These are phyloP conservation scores for Zychaea mexicana DNA, from an alignment of 371 early-diverging fungal species.

Conservation along the genomic window DNA sequence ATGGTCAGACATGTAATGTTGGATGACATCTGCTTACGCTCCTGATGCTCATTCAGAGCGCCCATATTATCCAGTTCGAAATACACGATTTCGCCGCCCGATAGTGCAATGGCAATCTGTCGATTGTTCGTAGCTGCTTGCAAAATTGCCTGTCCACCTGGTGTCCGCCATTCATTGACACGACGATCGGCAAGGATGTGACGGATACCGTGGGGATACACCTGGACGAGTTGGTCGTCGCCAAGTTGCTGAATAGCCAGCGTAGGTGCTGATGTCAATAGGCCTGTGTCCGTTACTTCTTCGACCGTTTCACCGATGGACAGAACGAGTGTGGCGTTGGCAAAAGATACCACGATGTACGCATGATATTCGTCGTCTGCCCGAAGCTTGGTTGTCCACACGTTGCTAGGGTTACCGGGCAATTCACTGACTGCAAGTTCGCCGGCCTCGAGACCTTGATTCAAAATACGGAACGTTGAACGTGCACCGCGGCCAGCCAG, in stretches of 20 bases:
- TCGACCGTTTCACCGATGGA: conserved; percentile 95
- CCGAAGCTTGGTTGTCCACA: conserved; percentile 89
- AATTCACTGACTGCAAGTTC: conserved; percentile 93
- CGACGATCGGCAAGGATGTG: conserved; percentile 86
- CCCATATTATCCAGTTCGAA: conserved; percentile 91
- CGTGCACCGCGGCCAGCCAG: conserved; percentile 85
- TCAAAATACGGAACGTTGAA: conserved; percentile 84
- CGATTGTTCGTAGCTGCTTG: conserved; percentile 84
- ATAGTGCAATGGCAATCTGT: conserved; percentile 83
- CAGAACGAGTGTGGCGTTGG: conserved; percentile 91
- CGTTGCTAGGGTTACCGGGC: conserved; percentile 92
- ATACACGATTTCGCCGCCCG: conserved; percentile 86
- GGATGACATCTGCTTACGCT: conserved; percentile 73
- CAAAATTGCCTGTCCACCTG: conserved; percentile 70
- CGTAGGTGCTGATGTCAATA: conserved; percentile 81
- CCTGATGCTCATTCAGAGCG: conserved; percentile 87
- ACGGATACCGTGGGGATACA: conserved; percentile 85
- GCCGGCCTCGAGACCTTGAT: conserved; percentile 90
- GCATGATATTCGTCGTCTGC: conserved; percentile 73
- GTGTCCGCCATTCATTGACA: conserved; percentile 94
- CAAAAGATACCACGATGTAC: conserved; percentile 93
- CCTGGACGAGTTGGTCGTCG: conserved; percentile 90
- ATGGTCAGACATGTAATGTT: conserved; percentile 78
- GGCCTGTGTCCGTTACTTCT: conserved; percentile 91
- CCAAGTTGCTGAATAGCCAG: conserved; percentile 85